These are phyloP conservation scores for Coemansia sp. DNA, from an alignment of 192 early-diverging fungal species.

Conservation along the genomic window DNA sequence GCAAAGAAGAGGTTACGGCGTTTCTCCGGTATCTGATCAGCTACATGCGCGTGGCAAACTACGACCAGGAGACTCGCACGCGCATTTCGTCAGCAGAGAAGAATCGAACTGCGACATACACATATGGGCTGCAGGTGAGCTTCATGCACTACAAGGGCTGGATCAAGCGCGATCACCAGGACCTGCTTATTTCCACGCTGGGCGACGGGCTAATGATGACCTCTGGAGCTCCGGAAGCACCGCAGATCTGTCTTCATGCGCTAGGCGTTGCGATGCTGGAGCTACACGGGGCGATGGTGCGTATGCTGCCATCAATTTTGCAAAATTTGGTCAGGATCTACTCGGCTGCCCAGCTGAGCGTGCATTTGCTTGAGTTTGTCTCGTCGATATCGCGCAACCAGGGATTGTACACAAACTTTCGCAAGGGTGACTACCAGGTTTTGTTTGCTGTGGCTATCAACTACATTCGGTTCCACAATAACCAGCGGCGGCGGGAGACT, in stretches of 20 bases:
- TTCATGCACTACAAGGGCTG: conserved; percentile 53
- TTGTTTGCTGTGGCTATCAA: conserved; percentile 90
- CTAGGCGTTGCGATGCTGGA: conserved; percentile 78
- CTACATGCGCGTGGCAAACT: conserved; percentile 52
- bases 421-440: conserved; percentile 71
- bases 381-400: conserved; percentile 81
- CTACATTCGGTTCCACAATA: conserved; percentile 66
- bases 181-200: conserved; percentile 72
- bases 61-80: conserved; percentile 20
- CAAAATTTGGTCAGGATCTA: conserved; percentile 79
- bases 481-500: conserved; percentile 37
- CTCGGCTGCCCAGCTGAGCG: conserved; percentile 70
- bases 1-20: conserved; percentile 52
- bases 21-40: conserved; percentile 65
- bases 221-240: conserved; percentile 57
- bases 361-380: conserved; percentile 89
- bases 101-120: conserved; percentile 16
- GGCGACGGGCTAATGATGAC: conserved; percentile 61
- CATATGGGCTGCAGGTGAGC: conserved; percentile 32
- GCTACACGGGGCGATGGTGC: conserved; percentile 72
- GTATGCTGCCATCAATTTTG: conserved; percentile 67
- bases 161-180: conserved; percentile 64
- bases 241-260: conserved; percentile 78
- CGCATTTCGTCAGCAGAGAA: conserved; percentile 23
- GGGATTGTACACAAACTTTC: conserved; percentile 75